A percentile compares a stretch with the other conserved stretches of the same genome.
Conservation (phyloP, 225 moss, liverwort and hornwort species). For the Bryoerythrophyllum caledonicum region DNA sequence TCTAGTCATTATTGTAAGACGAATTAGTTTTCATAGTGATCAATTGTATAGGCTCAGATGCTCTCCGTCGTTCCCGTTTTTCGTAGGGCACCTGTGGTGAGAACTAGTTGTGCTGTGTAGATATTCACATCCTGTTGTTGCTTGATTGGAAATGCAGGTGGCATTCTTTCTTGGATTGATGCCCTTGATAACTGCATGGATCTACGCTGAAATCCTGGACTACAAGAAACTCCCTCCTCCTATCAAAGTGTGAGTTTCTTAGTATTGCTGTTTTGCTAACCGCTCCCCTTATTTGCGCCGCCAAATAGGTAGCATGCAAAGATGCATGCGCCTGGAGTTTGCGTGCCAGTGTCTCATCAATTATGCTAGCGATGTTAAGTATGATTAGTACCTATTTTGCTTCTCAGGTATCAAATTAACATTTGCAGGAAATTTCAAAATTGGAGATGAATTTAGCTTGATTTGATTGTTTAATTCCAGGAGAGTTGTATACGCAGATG, state of each 20-base stretch:
- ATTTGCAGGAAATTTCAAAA: conserved; percentile 4
- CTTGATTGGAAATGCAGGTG: conserved; percentile 52
- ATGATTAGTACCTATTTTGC: background rate
- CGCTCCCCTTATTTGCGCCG: too few species aligned
- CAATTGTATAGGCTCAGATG: background rate
- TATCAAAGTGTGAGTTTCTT: conserved; percentile 65
- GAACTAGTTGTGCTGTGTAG: background rate
- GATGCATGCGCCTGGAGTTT: background rate
- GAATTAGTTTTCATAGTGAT: background rate
- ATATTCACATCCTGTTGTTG: conserved; percentile 13
- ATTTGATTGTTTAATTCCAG: background rate
- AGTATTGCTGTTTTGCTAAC: background rate
- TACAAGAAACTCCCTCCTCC: conserved; percentile 50
- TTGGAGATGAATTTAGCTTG: background rate
- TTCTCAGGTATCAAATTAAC: background rate
- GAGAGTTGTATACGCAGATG: background rate
- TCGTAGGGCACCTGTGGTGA: background rate
- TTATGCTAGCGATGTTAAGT: background rate
- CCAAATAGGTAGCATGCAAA: background rate
- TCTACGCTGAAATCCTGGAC: conserved; percentile 87
- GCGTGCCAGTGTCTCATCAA: background rate
- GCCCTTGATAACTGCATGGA: conserved; percentile 85
- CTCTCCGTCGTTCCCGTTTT: background rate
- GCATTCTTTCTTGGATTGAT: conserved; percentile 85
- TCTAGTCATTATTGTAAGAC: background rate